A percentile compares a stretch with the other conserved stretches of the same genome.
phyloP scores from a whole-genome alignment of 2,329 filamentous ascomycete genomes.

The Zymoseptoria pseudotritici region DNA sequence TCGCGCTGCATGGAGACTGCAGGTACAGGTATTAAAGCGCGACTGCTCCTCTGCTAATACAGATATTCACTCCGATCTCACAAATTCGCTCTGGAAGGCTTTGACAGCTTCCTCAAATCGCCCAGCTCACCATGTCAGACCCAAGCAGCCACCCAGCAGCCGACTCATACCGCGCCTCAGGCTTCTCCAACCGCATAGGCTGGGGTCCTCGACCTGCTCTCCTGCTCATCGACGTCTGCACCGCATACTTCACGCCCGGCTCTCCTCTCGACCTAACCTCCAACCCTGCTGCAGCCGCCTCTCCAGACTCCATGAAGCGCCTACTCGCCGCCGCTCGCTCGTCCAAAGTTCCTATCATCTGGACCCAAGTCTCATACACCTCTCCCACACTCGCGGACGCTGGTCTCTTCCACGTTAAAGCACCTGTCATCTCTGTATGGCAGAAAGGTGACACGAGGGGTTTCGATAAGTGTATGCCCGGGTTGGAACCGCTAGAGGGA shows the following conservation, averaged over 20 bases:
- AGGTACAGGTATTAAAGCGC: not conserved
- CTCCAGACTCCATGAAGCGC: constrained; percentile 13
- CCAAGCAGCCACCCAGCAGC: constrained; percentile 2
- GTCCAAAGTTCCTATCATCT: constrained; percentile 11
- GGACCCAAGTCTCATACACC: constrained; percentile 19
- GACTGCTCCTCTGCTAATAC: not conserved
- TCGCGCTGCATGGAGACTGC: constrained; percentile 2
- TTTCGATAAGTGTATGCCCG: constrained; percentile 7
- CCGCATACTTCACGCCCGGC: constrained; percentile 21
- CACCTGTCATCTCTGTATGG: constrained; percentile 13
- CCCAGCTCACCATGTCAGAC: constrained; percentile 3
- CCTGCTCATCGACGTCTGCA: constrained; percentile 20
- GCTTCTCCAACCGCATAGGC: constrained; percentile 19
- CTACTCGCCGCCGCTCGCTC: constrained; percentile 12
- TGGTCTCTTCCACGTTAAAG: constrained; percentile 18
- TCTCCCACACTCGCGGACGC: constrained; percentile 16
- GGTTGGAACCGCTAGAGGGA: constrained; percentile 11
- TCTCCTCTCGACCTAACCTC: constrained; percentile 16
- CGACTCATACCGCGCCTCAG: constrained; percentile 12
- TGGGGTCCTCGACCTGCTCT: constrained; percentile 20
- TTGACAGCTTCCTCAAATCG: not conserved
- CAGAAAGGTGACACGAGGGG: constrained; percentile 13
- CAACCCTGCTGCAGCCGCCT: constrained; percentile 15
- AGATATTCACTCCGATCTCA: not conserved
- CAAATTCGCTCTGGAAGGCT: not conserved